Evolutionary conservation across 1,284 basidiomycete genomes (phyloP).

Genomic region (Termitomyces sp.): DNA sequence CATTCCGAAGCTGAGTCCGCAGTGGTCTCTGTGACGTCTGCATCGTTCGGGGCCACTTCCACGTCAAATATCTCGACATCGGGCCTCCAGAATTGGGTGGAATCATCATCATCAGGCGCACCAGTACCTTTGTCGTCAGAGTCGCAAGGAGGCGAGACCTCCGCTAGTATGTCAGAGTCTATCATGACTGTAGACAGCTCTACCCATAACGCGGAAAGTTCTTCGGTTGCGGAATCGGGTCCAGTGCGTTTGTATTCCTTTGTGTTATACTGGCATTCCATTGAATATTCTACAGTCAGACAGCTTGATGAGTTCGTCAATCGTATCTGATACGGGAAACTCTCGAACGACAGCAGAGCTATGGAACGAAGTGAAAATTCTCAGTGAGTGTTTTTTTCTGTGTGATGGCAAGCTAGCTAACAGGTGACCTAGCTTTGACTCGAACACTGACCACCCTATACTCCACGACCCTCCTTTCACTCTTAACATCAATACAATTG

Average conservation of each 20-base stretch:
- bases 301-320: constrained; percentile 25
- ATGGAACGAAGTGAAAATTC: constrained; percentile 80
- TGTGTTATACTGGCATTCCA: not conserved
- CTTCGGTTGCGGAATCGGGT: constrained; percentile 21
- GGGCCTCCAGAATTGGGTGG: constrained; percentile 50
- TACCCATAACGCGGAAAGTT: constrained; percentile 26
- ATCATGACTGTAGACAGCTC: constrained; percentile 34
- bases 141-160: constrained; percentile 12
- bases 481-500: constrained; percentile 81
- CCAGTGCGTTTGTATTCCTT: constrained; percentile 16
- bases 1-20: constrained; percentile 48
- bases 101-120: constrained; percentile 26
- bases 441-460: constrained; percentile 84
- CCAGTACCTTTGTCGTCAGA: constrained; percentile 12
- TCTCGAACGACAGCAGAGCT: constrained; percentile 60
- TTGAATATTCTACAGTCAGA: constrained; percentile 24
- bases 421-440: constrained; percentile 61
- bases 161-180: constrained; percentile 33
- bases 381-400: constrained; percentile 45
- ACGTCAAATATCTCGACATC: constrained; percentile 20
- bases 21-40: constrained; percentile 30
- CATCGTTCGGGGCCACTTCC: constrained; percentile 23
- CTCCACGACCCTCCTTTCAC: constrained; percentile 72
- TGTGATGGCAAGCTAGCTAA: not conserved
- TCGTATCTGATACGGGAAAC: constrained; percentile 27